Percentiles rank a stretch among this genome's conserved stretches.
phyloP scores from a whole-genome alignment of 2,329 filamentous ascomycete species.

The Conoideocrella luteorostrata region DNA sequence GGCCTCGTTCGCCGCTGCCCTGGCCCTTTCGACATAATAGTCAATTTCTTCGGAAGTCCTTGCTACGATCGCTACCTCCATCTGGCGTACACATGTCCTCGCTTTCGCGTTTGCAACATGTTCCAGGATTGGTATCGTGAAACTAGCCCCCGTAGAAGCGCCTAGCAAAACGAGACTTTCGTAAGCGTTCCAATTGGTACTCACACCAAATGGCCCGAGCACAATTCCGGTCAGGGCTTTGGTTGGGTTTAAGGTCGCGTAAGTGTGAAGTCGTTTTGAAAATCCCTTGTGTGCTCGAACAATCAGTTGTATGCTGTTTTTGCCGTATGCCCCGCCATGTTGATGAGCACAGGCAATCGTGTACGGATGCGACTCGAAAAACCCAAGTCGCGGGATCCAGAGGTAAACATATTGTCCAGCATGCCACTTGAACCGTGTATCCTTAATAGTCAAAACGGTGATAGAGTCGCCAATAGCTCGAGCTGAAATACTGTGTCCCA shows the following conservation, averaged over 20 bases:
- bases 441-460: conserved; percentile 54
- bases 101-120: conserved; percentile 37
- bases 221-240: conserved; percentile 36
- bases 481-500: conserved; percentile 48
- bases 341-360: conserved; percentile 53
- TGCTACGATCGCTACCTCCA: conserved; percentile 48
- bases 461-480: conserved; percentile 43
- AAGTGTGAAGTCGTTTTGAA: conserved; percentile 45
- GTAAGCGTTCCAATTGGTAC: conserved; percentile 50
- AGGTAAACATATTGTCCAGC: conserved; percentile 56
- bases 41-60: conserved; percentile 46
- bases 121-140: conserved; percentile 53
- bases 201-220: conserved; percentile 49
- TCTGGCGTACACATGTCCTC: conserved; percentile 42
- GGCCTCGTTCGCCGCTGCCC: conserved; percentile 35
- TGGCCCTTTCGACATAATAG: conserved; percentile 47
- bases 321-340: conserved; percentile 44
- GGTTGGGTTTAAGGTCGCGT: conserved; percentile 32
- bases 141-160: conserved; percentile 58
- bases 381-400: conserved; percentile 49
- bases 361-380: conserved; percentile 53
- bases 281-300: conserved; percentile 51
- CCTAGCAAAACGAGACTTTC: conserved; percentile 55
- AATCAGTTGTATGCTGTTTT: conserved; percentile 54
- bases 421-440: conserved; percentile 53